Evolutionary conservation across 768 basidiomycete species (phyloP), one percentile per base, ranked within the genome.

Genomic region (Pleurotus tuoliensis): DNA sequence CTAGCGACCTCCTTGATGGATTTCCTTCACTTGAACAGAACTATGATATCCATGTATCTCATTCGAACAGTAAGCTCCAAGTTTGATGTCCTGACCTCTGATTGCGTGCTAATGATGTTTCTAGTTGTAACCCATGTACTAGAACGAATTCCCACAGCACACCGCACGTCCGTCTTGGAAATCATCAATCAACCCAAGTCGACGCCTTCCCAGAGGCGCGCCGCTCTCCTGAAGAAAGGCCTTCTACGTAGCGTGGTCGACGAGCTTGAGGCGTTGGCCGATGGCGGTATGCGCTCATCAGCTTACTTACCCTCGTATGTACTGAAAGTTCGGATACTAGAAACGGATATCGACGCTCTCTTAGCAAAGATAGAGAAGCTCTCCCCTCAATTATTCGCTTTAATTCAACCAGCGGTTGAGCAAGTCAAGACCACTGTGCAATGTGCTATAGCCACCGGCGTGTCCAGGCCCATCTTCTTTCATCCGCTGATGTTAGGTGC

Each of bases 41-140:
- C 55, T 91, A 90, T 61, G 88, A 90, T 60, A 85, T 92, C 39
- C 84, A 86, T 56, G 76, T 93, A 3, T 91, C 90, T 11, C 92
- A 94, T 71, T 84, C 88, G 1, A 79, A 74, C 58, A 84, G 91
- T 93, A 63, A 30, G 84, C 71, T 5, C n/a, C 30, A 22, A 16
- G 11, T 22, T 13, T 18, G 4, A 1, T 48, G 47, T 46, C 25
- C 4, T 24, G 18, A 52, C 3, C 11, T 55, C 41, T n/a, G 30
- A 48, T 20, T 18, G 30, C n/a, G 4, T 53, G 43, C 47, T 53
- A 13, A 5, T 46, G 45, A 47, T 63, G 24, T 56, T 53, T 34
- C 22, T 63, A 94, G 92, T 94, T 52, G 76, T 87, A 9, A 86
- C 90, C 44, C 64, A 82, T 16, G 74, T 81, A 16, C 72, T 94